Conservation (phyloP, 257 asterid genomes). For the Solanum appendiculatum region DNA sequence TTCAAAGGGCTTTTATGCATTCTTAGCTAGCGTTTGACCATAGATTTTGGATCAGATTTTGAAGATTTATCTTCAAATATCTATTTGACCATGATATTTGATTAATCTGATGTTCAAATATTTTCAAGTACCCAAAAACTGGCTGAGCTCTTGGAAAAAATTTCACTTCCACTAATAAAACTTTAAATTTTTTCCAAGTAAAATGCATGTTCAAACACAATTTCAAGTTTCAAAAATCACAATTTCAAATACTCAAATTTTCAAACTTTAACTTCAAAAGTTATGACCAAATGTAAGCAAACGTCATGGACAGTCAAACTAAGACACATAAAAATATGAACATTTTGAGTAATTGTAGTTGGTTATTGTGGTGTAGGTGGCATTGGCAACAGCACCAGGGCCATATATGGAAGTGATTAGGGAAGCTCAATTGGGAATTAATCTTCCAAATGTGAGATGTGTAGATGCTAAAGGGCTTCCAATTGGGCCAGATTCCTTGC, state of each 20-base stretch:
- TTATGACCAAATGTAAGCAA: no score
- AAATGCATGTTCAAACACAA: neutral
- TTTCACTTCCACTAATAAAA: neutral
- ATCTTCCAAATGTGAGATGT: conserved; percentile 10
- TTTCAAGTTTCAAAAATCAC: neutral
- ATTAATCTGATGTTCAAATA: neutral
- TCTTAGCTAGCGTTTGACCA: neutral
- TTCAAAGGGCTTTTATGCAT: neutral
- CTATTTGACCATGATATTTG: neutral
- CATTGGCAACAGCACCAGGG: conserved; percentile 25
- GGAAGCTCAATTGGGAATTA: conserved; percentile 16
- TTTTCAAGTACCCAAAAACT: neutral
- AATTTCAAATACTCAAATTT: neutral
- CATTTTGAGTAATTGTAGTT: neutral
- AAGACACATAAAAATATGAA: neutral
- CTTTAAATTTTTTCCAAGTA: neutral
- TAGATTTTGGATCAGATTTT: neutral
- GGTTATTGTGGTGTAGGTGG: conserved; percentile 7
- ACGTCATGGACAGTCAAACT: neutral
- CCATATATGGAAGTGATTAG: conserved; percentile 15
- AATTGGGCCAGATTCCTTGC: conserved; percentile 24
- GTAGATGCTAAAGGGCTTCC: conserved; percentile 29
- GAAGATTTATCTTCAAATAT: neutral
- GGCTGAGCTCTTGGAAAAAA: neutral
- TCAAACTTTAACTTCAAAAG: neutral